Percentiles rank a stretch among this genome's conserved stretches.
Conservation (phyloP, 345 rosid species). For the Rhodomyrtus tomentosa region DNA sequence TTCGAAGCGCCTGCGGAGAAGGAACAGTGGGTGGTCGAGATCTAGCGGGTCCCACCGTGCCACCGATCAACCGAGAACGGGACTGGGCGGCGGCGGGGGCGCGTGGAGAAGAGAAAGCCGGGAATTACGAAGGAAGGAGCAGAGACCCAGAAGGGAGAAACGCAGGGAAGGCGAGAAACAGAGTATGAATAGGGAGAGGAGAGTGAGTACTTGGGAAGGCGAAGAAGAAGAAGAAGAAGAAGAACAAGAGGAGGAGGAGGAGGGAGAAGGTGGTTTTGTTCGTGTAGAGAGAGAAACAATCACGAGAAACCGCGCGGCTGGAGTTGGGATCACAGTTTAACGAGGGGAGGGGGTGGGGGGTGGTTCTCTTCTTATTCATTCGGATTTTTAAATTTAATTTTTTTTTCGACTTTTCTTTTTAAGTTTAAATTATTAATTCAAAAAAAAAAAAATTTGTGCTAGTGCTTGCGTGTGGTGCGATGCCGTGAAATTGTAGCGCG, state of each 20-base stretch:
- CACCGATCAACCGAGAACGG: no score
- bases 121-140: background rate
- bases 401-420: no score
- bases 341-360: background rate
- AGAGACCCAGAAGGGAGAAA: background rate
- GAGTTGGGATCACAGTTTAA: slow-evolving; percentile 17
- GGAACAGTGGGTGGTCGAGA: background rate
- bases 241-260: background rate
- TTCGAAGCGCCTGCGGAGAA: background rate
- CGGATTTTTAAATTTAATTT: background rate
- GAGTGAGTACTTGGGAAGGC: background rate
- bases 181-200: background rate
- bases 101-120: background rate
- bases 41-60: background rate
- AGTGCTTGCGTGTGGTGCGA: no score
- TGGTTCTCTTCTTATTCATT: background rate
- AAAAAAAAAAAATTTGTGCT: no score
- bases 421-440: no score
- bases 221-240: background rate
- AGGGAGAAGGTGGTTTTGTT: background rate
- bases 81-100: background rate
- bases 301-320: slow-evolving; percentile 37
- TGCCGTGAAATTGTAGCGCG: no score
- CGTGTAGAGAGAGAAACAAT: background rate
- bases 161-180: background rate